Percentiles rank a stretch among this genome's conserved stretches.
These are phyloP conservation scores for Juglanconis sp. DNA, from an alignment of 2,329 filamentous ascomycete species.

Conservation along the genomic window DNA sequence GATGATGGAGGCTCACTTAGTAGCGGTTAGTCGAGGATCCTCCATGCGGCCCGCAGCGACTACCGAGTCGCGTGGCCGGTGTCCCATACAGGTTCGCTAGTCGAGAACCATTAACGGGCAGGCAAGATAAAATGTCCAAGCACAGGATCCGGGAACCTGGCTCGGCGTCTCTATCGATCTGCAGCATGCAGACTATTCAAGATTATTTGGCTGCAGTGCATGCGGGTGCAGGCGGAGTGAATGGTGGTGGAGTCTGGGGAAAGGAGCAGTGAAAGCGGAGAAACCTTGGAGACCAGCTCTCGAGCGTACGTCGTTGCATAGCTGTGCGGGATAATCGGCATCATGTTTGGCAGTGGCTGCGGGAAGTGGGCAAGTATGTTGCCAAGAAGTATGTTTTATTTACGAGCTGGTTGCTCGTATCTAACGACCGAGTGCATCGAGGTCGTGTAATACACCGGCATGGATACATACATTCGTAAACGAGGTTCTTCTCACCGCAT, in stretches of 20 bases:
- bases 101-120: not conserved
- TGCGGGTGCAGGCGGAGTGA: not conserved
- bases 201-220: not conserved
- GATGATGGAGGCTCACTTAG: not conserved
- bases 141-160: not conserved
- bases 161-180: not conserved
- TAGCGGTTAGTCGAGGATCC: slow-evolving; percentile 2
- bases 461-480: not conserved
- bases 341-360: not conserved
- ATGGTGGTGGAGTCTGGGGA: not conserved
- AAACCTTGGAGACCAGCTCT: not conserved
- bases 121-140: not conserved
- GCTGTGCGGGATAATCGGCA: too few relatives aligned
- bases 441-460: not conserved
- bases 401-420: not conserved
- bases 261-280: slow-evolving; percentile 9
- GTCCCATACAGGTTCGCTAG: not conserved
- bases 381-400: not conserved
- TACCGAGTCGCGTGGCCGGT: slow-evolving; percentile 9
- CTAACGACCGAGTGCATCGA: not conserved
- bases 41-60: slow-evolving; percentile 11
- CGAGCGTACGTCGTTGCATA: too few relatives aligned
- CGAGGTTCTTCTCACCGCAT: too few relatives aligned
- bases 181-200: not conserved
- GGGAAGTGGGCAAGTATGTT: not conserved